phyloP scores from a whole-genome alignment of 352 stramenopile species.

The Blastocystis sp. region DNA sequence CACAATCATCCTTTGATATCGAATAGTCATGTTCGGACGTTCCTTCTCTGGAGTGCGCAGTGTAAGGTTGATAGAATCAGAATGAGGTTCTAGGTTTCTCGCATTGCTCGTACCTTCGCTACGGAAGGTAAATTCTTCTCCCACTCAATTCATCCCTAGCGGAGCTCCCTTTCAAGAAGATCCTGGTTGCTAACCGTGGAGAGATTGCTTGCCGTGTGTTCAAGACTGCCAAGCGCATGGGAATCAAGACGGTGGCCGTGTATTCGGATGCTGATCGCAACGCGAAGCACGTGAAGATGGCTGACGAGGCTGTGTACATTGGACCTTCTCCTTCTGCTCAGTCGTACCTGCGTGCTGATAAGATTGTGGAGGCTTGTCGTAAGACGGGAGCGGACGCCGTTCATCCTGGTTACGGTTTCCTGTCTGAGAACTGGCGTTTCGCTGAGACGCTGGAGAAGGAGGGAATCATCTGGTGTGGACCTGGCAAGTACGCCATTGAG shows the following conservation, averaged over 20 bases:
- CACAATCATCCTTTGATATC: neutral
- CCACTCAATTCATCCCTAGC: neutral
- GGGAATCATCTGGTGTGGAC: constrained; percentile 78
- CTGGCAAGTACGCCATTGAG: constrained; percentile 72
- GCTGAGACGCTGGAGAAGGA: constrained; percentile 68
- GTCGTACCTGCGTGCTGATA: constrained; percentile 79
- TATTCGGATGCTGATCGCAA: constrained; percentile 80
- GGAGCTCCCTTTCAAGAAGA: constrained; percentile 70
- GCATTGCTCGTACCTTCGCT: neutral
- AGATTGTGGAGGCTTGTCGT: constrained; percentile 75
- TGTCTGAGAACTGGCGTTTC: constrained; percentile 84
- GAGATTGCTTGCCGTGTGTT: constrained; percentile 86
- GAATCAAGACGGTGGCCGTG: constrained; percentile 82
- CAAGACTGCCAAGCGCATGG: constrained; percentile 73
- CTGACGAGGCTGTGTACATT: constrained; percentile 68
- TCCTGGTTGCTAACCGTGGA: constrained; percentile 78
- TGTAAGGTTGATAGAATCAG: neutral
- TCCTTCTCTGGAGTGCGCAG: constrained; percentile 14
- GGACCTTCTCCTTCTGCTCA: constrained; percentile 70
- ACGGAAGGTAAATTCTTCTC: neutral
- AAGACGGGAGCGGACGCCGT: constrained; percentile 77
- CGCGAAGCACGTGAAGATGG: constrained; percentile 69
- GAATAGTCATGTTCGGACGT: constrained; percentile 29
- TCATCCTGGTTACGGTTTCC: constrained; percentile 84
- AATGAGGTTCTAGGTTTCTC: neutral